Evolutionary conservation across 2,329 filamentous ascomycete species (phyloP), one percentile per base, ranked within the genome.

Genomic region (Aspergillus ochraceoroseus): DNA sequence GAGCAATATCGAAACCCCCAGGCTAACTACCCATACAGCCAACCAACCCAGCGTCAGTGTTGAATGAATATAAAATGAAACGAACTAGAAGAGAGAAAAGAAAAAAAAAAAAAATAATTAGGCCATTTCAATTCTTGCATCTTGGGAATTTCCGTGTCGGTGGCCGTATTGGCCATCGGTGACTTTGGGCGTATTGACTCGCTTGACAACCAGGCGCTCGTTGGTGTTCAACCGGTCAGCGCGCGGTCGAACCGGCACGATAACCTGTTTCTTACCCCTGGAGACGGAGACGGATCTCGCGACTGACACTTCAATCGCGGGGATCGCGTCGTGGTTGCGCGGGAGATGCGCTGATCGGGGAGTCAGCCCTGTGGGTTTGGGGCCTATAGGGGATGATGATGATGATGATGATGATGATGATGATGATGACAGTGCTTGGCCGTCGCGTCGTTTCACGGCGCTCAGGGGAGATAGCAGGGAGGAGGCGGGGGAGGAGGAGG

Each of bases 271-370:
- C 19, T 54, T 63, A 6, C 57, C 57, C 20, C 51, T 54, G 1
- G 59, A 59, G 0, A 68, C 57, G 6, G 64, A 66, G 6, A 69
- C 49, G 4, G 65, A 67, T 18, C 64, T 53, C 2, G 66, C 66
- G 23, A 62, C 55, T 2, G 65, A 66, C 20, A 68, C 54, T 43
- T 66, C 60, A 23, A 66, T 52, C 4, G 44, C 43, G 1, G 44
- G 47, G 23, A 46, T 38, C 38, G 49, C 12, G 18, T 48, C 44
- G 15, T 48, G 46, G 8, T 31, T 26, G 32, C 52, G 45, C 7
- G 55, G 50, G 32, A 49, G 46, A 9, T 46, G 51, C 3, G 38
- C 46, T 2, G 48, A 45, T 18, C 44, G 43, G 5, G 45, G 35
- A 28, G 52, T 50, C 0, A 50, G 53, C 17, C 41, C n/a, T 2